Evolutionary conservation across 1,284 basidiomycete genomes (phyloP).

Genomic region (Cryptococcus maquisensis): DNA sequence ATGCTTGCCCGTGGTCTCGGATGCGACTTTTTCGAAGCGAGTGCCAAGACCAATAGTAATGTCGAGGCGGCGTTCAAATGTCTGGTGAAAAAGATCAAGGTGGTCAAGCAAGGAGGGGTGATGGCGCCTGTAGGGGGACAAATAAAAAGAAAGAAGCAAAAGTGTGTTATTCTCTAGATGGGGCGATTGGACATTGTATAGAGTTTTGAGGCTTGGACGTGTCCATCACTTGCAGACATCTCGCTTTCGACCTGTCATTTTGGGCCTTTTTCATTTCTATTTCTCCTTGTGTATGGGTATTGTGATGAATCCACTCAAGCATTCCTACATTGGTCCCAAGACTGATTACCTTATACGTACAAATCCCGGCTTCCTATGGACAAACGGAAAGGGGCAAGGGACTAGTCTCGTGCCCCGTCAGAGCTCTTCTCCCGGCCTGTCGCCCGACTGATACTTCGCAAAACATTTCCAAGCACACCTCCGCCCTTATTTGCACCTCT

Average conservation of each 20-base stretch:
- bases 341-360: no score
- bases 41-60: conserved; percentile 90
- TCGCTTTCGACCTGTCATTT: neutral
- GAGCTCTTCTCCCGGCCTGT: conserved; percentile 29
- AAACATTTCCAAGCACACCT: conserved; percentile 37
- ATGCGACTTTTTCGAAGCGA: conserved; percentile 94
- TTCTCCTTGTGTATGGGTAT: neutral
- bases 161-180: conserved; percentile 47
- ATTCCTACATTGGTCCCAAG: no score
- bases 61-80: conserved; percentile 91
- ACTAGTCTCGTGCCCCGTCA: conserved; percentile 9
- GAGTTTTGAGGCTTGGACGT: no score
- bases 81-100: conserved; percentile 76
- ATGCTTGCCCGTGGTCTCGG: conserved; percentile 80
- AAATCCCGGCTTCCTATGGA: neutral
- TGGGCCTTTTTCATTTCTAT: neutral
- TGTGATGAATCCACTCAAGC: neutral
- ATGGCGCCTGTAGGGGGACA: neutral
- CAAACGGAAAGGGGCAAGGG: neutral
- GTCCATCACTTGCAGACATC: no score
- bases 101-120: conserved; percentile 23
- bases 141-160: conserved; percentile 38
- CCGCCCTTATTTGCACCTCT: conserved; percentile 25
- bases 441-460: conserved; percentile 43
- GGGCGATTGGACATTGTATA: neutral